Evolutionary conservation across 768 basidiomycete genomes (phyloP), one percentile per base, ranked within the genome.

Genomic region (Pholiota molesta): DNA sequence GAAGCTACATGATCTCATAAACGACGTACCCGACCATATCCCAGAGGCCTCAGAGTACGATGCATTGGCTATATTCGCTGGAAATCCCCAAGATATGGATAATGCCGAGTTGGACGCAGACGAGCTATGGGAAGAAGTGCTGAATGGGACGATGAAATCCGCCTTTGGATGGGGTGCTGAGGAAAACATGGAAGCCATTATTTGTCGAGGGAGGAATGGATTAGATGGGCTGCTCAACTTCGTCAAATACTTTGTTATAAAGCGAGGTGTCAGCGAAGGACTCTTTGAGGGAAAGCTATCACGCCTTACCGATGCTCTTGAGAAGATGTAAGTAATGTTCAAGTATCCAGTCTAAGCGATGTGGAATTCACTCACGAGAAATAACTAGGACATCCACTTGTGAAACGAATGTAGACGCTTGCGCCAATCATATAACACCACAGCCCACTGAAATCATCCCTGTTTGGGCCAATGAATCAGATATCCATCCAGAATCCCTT

Each of bases 211-310:
- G 26, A n/a, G 33, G 21, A 39, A 39, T 9, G 54, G 54, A 5
- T 35, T 55, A 17, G 37, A 35, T 55, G 54, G 33, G 2, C 13
- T 55, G 10, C 5, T 21, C 33, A 55, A 13, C n/a, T 55, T 55
- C 29, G 37, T 55, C n/a, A 55, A 37, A 17, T 37, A 37, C 19
- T 55, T 55, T 23, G 17, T 55, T 35, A 19, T 39, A 2, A 39
- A 55, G 33, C 31, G 37, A 6, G 54, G 54, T 3, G 33, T 55
- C 33, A 39, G 37, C 13, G 37, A 19, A 21, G 37, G 9, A 8
- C 11, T 55, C 17, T 55, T 55, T 55, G 54, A 55, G 26, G 54
- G 54, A 11, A 55, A 55, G 54, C 37, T 55, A 7, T 13, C 10
- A 23, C 9, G 8, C 7, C 4, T 55, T 2, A 55, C 39, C 16